phyloP scores from a whole-genome alignment of 2,329 filamentous ascomycete species.

The Malbranchea zuffiana region DNA sequence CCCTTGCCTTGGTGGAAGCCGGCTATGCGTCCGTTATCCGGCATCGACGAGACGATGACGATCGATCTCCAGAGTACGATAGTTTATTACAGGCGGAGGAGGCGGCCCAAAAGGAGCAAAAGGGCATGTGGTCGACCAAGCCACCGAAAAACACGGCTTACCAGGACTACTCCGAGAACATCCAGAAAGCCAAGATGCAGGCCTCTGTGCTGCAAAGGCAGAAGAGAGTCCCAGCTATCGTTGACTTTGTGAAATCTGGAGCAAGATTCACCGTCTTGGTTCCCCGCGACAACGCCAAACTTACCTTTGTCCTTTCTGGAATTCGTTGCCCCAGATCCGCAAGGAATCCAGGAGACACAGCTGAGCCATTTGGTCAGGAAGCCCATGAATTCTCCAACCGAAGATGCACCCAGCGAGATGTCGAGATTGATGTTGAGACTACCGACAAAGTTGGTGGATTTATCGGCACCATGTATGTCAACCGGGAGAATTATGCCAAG shows the following conservation, averaged over 20 bases:
- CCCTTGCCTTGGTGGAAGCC: slow-evolving; percentile 73
- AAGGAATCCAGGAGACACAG: slow-evolving; percentile 64
- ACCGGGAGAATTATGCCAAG: slow-evolving; percentile 93
- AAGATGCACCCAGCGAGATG: slow-evolving; percentile 84
- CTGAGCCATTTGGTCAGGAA: slow-evolving; percentile 91
- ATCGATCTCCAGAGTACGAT: slow-evolving; percentile 89
- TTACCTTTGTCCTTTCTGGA: slow-evolving; percentile 87
- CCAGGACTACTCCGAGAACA: slow-evolving; percentile 78
- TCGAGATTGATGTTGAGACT: slow-evolving; percentile 88
- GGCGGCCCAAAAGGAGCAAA: slow-evolving; percentile 69
- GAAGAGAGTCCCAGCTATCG: slow-evolving; percentile 81
- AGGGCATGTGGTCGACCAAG: slow-evolving; percentile 93
- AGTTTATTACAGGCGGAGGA: slow-evolving; percentile 37
- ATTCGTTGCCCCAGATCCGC: slow-evolving; percentile 85
- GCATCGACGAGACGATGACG: slow-evolving; percentile 87
- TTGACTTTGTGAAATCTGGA: slow-evolving; percentile 96
- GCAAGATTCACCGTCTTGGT: slow-evolving; percentile 87
- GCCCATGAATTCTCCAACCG: slow-evolving; percentile 83
- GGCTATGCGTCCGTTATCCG: slow-evolving; percentile 91
- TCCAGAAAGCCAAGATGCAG: slow-evolving; percentile 94
- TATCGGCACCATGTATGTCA: slow-evolving; percentile 87
- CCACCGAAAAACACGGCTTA: slow-evolving; percentile 71
- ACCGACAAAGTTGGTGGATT: slow-evolving; percentile 96
- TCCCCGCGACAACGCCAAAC: slow-evolving; percentile 83
- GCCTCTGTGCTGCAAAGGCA: slow-evolving; percentile 77